Base-by-base conservation (phyloP, 2,329 filamentous ascomycete species). In the Sporothrix variecibatus region DNA sequence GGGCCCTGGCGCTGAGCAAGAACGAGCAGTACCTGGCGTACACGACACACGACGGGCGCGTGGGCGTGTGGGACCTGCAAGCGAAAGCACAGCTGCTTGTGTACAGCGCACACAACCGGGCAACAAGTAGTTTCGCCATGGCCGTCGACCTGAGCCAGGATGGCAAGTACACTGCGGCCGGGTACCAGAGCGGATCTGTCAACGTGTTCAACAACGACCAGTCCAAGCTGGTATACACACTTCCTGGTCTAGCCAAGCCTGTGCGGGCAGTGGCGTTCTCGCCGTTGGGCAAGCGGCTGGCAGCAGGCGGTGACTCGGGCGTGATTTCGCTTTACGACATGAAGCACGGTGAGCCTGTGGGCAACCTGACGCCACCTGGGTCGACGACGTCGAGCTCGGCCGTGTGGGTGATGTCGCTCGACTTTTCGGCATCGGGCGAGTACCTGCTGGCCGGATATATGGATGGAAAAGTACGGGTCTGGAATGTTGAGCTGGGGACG, bases 181-280 rank as follows among this genome's bases (percentile, higher is more conserved):
- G 96, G 0, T 95, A 99, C 83, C 93, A 97, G 81, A 97, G 93
- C 79, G 96, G 96, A 20, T 91, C 91, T 15, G 89, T 98, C 76
- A 98, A 98, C 83, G 90, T 99, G 76, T 99, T 98, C 87, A 95
- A 94, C 85, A 98, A 97, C 79, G 92, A 94, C 78, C 94, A 93
- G 0, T 93, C 94, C 3, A 90, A 94, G 72, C 89, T 99, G 78
- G 86, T 93, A 15, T 95, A 97, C 82, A 96, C 94, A 8, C 86
- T 99, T 31, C 91, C 94, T 72, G 94, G 95, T 6, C 88, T 98
- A 40, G 91, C 95, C 69, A 95, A 95, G 78, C 93, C 95, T 1
- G 92, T 98, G 31, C 92, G 96, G 74, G 87, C 92, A 11, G 90
- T 98, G 12, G 89, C 93, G 1, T 99, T 99, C 83, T 97, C 94